phyloP scores from a whole-genome alignment of 2,329 filamentous ascomycete species.

The Penicillium thymicola region DNA sequence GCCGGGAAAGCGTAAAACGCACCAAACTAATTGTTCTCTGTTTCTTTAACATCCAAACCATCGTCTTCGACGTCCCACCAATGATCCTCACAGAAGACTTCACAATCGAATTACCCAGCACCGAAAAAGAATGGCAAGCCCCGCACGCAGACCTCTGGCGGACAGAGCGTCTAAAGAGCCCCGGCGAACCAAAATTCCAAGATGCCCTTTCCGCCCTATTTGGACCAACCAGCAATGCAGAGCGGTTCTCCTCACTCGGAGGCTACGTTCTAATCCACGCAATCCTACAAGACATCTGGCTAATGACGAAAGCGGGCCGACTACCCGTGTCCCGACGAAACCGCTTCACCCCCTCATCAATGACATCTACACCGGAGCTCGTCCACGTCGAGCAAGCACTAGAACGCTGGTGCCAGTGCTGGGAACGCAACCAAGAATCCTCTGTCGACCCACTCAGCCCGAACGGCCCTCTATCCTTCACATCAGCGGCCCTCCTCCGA shows the following conservation, averaged over 20 bases:
- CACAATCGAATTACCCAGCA: constrained; percentile 31
- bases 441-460: constrained; percentile 35
- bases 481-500: constrained; percentile 32
- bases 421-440: constrained; percentile 36
- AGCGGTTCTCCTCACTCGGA: constrained; percentile 32
- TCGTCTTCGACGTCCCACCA: constrained; percentile 35
- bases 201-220: constrained; percentile 29
- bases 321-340: constrained; percentile 22
- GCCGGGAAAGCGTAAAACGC: constrained; percentile 29
- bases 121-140: constrained; percentile 34
- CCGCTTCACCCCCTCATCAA: constrained; percentile 11
- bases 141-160: constrained; percentile 24
- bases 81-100: constrained; percentile 33
- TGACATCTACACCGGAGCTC: constrained; percentile 26
- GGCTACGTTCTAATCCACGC: constrained; percentile 35
- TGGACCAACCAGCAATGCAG: constrained; percentile 17
- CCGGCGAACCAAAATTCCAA: constrained; percentile 28
- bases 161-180: constrained; percentile 21
- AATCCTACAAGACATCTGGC: constrained; percentile 34
- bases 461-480: constrained; percentile 34
- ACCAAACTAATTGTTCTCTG: constrained; percentile 34
- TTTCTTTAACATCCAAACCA: constrained; percentile 37
- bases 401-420: constrained; percentile 36
- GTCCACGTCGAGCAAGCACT: constrained; percentile 31
- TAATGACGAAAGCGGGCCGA: constrained; percentile 33